Percentiles rank a stretch among this genome's conserved stretches.
These are phyloP conservation scores for Fusarium brachygibbosum DNA, from an alignment of 2,329 filamentous ascomycete species.

Conservation along the genomic window DNA sequence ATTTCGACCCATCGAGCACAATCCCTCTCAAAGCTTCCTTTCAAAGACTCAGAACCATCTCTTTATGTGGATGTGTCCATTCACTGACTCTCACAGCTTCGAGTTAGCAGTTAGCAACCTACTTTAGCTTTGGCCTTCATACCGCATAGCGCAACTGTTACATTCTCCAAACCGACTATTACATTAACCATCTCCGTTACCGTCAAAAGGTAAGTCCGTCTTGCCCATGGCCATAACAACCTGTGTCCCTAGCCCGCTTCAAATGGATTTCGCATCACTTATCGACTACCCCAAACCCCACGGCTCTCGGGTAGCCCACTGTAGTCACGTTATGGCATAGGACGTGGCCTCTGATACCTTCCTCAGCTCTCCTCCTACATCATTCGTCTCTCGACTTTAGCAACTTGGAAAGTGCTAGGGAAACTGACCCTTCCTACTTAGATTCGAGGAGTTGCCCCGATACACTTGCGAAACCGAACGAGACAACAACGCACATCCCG, in stretches of 20 bases:
- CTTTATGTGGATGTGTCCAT: constrained; percentile 39
- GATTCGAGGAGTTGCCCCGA: constrained; percentile 25
- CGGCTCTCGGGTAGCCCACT: constrained; percentile 32
- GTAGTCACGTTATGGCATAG: constrained; percentile 45
- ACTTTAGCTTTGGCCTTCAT: constrained; percentile 34
- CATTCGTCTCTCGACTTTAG: constrained; percentile 1
- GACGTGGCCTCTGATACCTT: constrained; percentile 41
- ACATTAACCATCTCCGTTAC: constrained; percentile 32
- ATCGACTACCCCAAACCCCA: constrained; percentile 27
- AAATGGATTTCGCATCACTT: constrained; percentile 21
- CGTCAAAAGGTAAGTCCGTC: constrained; percentile 40
- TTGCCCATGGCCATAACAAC: constrained; percentile 8
- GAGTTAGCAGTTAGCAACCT: constrained; percentile 41
- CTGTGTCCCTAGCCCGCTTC: constrained; percentile 9
- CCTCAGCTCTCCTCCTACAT: constrained; percentile 5
- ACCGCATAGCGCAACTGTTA: constrained; percentile 27
- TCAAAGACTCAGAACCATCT: constrained; percentile 28
- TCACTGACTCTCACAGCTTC: constrained; percentile 39
- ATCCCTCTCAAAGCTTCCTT: constrained; percentile 10
- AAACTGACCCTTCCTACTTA: constrained; percentile 23
- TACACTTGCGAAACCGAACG: constrained; percentile 35
- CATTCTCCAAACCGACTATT: constrained; percentile 29
- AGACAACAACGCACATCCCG: constrained; percentile 23
- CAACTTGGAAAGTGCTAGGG: constrained; percentile 18
- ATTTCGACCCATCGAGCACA: constrained; percentile 16